Percentiles rank a stretch among this genome's conserved stretches.
Evolutionary conservation across 2,329 filamentous ascomycete species (phyloP).

Genomic region (Didymella pinodella): DNA sequence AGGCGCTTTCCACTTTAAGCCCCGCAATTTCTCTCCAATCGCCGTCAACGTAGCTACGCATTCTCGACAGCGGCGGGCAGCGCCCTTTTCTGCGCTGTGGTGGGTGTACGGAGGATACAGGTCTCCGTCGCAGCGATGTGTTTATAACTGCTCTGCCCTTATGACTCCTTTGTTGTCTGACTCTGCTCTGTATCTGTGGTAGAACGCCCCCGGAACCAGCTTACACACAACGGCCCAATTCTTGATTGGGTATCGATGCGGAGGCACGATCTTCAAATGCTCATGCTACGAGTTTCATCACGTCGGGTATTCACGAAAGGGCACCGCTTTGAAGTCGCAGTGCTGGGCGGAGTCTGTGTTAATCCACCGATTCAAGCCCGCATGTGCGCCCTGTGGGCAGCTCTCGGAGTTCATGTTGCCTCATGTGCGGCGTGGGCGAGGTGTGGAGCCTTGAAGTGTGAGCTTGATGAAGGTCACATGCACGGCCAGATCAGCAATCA

Average conservation of each 20-base stretch:
- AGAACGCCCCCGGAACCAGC: slow-evolving; percentile 2
- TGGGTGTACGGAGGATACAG: slow-evolving; percentile 11
- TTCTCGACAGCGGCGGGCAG: slow-evolving; percentile 10
- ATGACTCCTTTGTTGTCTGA: background rate
- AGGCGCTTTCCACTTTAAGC: slow-evolving; percentile 19
- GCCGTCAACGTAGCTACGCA: slow-evolving; percentile 10
- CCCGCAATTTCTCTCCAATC: slow-evolving; percentile 22
- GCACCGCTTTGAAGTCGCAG: background rate
- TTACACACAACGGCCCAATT: slow-evolving; percentile 17
- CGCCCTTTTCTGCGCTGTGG: slow-evolving; percentile 18
- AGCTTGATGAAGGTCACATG: slow-evolving; percentile 19
- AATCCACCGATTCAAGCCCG: background rate
- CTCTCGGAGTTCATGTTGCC: slow-evolving; percentile 2
- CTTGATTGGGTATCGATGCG: slow-evolving; percentile 19
- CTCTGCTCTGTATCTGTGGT: background rate
- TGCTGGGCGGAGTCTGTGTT: background rate
- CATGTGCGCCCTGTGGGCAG: background rate
- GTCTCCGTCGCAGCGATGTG: slow-evolving; percentile 12
- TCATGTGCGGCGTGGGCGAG: slow-evolving; percentile 16
- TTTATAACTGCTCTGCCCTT: background rate
- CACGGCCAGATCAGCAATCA: slow-evolving; percentile 13
- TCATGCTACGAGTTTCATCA: slow-evolving; percentile 4
- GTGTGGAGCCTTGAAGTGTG: slow-evolving; percentile 15
- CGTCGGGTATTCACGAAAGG: slow-evolving; percentile 1
- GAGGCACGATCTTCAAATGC: slow-evolving; percentile 16